Evolutionary conservation across 257 asterid species (phyloP), one percentile per base, ranked within the genome.

Genomic region (Solanum pinnatisectum): DNA sequence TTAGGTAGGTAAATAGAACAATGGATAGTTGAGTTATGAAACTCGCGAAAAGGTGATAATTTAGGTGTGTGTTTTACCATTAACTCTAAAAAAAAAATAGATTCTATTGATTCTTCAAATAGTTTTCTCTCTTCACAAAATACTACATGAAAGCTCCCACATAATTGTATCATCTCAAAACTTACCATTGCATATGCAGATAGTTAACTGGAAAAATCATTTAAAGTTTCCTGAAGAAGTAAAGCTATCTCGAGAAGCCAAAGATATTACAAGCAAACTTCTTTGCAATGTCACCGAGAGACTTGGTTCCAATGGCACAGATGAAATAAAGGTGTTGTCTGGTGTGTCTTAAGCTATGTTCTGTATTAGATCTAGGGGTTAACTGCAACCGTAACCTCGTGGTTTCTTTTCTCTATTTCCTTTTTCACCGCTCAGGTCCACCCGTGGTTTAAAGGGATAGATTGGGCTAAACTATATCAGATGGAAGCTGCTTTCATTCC

Each of bases 151-250:
- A 78, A 78, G 37, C 33, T 25, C 59, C 63, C 63, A 13, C 9
- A 16, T 56, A 79, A 27, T 44, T 79, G 23, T 79, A 15, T 42
- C 27, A 44, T 79, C 85, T 79, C n/a, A 79, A 46, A 56, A 2
- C 32, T 18, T 82, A 16, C 70, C 65, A 18, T 82, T 49, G 44
- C 25, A 14, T 52, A 23, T 89, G 90, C 95, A 96, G 99, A 95
- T 96, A 85, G 98, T 96, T 90, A 96, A 96, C 93, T 96, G 99
- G 99, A 96, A 90, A 93, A 89, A 96, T 87, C 98, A 96, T 93
- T 88, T 96, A 78, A 96, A 93, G 91, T 96, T 96, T 88, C 99
- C 99, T 5, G 98, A 95, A 90, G 99, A 96, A 94, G 98, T 97
- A 87, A 94, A 91, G 90, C 94, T 96, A 73, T 90, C 98, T 36